phyloP scores from a whole-genome alignment of 140 eudicot species.

The Stevia rebaudiana region DNA sequence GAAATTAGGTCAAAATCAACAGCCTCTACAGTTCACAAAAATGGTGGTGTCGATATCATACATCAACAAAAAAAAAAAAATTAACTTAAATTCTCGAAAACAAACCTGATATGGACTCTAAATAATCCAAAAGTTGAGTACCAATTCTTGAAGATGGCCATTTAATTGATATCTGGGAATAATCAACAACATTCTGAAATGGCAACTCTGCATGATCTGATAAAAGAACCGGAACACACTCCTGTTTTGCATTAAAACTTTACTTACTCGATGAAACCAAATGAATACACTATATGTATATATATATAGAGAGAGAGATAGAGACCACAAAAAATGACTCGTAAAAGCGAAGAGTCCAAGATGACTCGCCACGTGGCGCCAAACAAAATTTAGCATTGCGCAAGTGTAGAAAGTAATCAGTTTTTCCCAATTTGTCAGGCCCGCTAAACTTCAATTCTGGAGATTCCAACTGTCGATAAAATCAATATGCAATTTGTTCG shows the following conservation, averaged over 20 bases:
- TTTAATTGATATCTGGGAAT: constrained; percentile 73
- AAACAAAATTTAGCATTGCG: constrained; percentile 92
- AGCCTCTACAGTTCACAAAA: not conserved
- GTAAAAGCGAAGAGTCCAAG: constrained; percentile 97
- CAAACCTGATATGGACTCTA: constrained; percentile 89
- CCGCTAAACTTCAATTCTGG: constrained; percentile 99
- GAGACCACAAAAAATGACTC: constrained; percentile 95
- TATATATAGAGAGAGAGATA: constrained; percentile 31
- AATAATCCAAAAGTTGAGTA: constrained; percentile 62
- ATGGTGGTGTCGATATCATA: not conserved
- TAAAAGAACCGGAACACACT: constrained; percentile 90
- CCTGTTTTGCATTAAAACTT: constrained; percentile 43
- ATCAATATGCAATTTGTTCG: constrained; percentile 36
- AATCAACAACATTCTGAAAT: constrained; percentile 77
- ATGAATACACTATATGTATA: not conserved
- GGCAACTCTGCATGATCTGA: constrained; percentile 89
- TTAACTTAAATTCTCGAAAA: not conserved
- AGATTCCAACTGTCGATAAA: constrained; percentile 89
- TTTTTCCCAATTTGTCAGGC: constrained; percentile 71
- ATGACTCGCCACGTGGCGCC: constrained; percentile 99
- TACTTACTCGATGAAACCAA: not conserved
- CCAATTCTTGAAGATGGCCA: constrained; percentile 85
- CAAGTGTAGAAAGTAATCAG: constrained; percentile 82
- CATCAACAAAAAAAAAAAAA: not conserved
- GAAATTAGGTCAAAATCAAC: not conserved